A percentile compares a stretch with the other conserved stretches of the same genome.
phyloP scores from a whole-genome alignment of 2,329 filamentous ascomycete species.

The Aspergillus sp. region DNA sequence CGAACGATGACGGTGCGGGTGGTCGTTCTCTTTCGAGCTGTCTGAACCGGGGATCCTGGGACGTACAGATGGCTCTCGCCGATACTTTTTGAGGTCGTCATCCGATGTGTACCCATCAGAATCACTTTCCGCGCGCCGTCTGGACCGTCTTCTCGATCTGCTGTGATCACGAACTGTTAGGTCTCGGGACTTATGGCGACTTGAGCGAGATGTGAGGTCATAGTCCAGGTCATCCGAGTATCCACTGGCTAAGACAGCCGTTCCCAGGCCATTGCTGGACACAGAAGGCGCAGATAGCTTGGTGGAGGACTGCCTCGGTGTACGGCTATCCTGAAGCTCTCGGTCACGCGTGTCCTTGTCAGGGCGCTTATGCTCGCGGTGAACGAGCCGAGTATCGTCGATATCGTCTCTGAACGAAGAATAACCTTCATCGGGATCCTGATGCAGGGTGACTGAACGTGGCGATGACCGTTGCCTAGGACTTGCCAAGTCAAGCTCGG shows the following conservation, averaged over 20 bases:
- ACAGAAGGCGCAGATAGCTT: constrained; percentile 23
- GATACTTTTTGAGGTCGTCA: constrained; percentile 38
- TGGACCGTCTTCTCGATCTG: constrained; percentile 31
- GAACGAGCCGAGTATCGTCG: constrained; percentile 48
- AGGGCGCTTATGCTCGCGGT: constrained; percentile 35
- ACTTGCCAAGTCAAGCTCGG: constrained; percentile 42
- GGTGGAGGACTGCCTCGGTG: constrained; percentile 22
- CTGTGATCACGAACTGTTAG: constrained; percentile 23
- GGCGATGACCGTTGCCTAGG: constrained; percentile 44
- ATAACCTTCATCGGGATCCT: constrained; percentile 51
- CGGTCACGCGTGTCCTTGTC: constrained; percentile 26
- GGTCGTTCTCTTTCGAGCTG: constrained; percentile 30
- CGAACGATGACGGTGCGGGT: constrained; percentile 27
- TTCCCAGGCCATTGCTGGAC: constrained; percentile 38
- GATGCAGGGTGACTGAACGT: constrained; percentile 53
- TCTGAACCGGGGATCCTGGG: constrained; percentile 33
- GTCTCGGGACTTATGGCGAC: constrained; percentile 32
- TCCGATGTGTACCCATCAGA: constrained; percentile 38
- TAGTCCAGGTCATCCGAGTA: constrained; percentile 41
- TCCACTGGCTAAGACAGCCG: constrained; percentile 40
- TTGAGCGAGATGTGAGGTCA: constrained; percentile 30
- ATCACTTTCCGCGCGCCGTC: constrained; percentile 31
- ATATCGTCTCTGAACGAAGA: constrained; percentile 50
- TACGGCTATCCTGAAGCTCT: constrained; percentile 27
- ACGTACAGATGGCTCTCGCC: constrained; percentile 33